Percentiles rank a stretch among this genome's conserved stretches.
These are phyloP conservation scores for Globisporangium perplexum DNA, from an alignment of 352 stramenopile genomes.

Conservation along the genomic window DNA sequence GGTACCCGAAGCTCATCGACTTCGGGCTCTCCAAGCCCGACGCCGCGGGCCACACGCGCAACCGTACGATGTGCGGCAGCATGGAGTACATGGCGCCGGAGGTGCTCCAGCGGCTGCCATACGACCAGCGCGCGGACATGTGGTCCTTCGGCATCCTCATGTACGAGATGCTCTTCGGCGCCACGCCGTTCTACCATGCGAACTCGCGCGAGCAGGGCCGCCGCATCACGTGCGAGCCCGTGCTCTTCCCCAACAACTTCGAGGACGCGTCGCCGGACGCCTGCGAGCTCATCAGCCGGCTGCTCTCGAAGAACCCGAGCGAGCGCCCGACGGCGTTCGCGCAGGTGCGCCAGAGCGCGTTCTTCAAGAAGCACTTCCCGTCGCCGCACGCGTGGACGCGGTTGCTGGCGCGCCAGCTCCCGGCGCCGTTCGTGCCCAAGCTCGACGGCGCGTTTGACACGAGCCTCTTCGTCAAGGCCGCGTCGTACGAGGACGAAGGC, in stretches of 20 bases:
- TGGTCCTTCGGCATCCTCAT: constrained; percentile 84
- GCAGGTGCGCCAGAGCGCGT: constrained; percentile 41
- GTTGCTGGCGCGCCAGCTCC: constrained; percentile 29
- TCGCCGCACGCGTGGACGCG: constrained; percentile 26
- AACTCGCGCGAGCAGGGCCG: constrained; percentile 76
- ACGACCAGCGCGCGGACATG: constrained; percentile 71
- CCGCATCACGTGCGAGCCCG: constrained; percentile 53
- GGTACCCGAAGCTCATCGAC: constrained; percentile 85
- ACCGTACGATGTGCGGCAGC: constrained; percentile 68
- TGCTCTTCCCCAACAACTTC: constrained; percentile 68
- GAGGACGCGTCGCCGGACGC: constrained; percentile 39
- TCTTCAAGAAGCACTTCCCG: constrained; percentile 43
- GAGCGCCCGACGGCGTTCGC: constrained; percentile 27
- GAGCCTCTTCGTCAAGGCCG: constrained; percentile 57
- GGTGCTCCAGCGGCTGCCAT: constrained; percentile 48
- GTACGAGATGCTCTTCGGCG: constrained; percentile 82
- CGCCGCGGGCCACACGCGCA: constrained; percentile 37
- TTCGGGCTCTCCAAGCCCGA: constrained; percentile 75
- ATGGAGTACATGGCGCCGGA: constrained; percentile 84
- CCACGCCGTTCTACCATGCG: constrained; percentile 84
- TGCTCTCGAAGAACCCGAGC: constrained; percentile 54
- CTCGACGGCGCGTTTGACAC: constrained; percentile 62
- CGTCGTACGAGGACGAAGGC: constrained; percentile 48
- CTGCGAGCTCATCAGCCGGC: constrained; percentile 46
- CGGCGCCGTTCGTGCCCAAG: constrained; percentile 55